Evolutionary conservation across 1,139 yeast genomes (phyloP).

Genomic region (Wickerhamomyces sp.): DNA sequence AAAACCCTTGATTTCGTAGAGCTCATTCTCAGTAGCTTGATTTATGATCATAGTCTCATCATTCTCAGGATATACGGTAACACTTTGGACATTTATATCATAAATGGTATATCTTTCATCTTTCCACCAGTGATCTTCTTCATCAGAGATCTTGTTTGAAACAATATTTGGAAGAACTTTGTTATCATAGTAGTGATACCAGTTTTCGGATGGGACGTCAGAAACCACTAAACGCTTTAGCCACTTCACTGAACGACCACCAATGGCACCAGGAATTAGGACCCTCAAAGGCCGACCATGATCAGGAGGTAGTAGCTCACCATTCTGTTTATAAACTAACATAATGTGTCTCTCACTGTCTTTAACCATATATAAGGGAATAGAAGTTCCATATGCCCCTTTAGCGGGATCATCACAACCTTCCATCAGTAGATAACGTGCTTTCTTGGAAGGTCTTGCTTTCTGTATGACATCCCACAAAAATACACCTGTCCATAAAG

Average conservation of each 20-base stretch:
- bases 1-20: slow-evolving; percentile 26
- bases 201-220: slow-evolving; percentile 29
- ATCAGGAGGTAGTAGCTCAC: slow-evolving; percentile 27
- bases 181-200: slow-evolving; percentile 32
- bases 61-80: slow-evolving; percentile 28
- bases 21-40: slow-evolving; percentile 6
- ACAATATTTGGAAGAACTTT: slow-evolving; percentile 32
- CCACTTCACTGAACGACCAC: slow-evolving; percentile 34
- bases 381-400: slow-evolving; percentile 31
- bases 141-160: slow-evolving; percentile 28
- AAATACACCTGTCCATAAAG: slow-evolving; percentile 31
- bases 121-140: slow-evolving; percentile 27
- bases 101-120: slow-evolving; percentile 31
- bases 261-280: slow-evolving; percentile 32
- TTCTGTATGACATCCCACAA: slow-evolving; percentile 25
- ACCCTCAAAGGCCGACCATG: slow-evolving; percentile 33
- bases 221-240: slow-evolving; percentile 25
- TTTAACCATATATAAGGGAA: slow-evolving; percentile 26
- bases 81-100: slow-evolving; percentile 29
- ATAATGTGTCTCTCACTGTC: slow-evolving; percentile 28
- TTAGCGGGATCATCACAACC: slow-evolving; percentile 31
- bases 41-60: slow-evolving; percentile 18
- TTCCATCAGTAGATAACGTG: slow-evolving; percentile 29
- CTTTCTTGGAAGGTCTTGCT: slow-evolving; percentile 25
- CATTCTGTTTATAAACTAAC: slow-evolving; percentile 31